Evolutionary conservation across 192 early-diverging fungal species (phyloP).

Genomic region (Kappamyces sp.): DNA sequence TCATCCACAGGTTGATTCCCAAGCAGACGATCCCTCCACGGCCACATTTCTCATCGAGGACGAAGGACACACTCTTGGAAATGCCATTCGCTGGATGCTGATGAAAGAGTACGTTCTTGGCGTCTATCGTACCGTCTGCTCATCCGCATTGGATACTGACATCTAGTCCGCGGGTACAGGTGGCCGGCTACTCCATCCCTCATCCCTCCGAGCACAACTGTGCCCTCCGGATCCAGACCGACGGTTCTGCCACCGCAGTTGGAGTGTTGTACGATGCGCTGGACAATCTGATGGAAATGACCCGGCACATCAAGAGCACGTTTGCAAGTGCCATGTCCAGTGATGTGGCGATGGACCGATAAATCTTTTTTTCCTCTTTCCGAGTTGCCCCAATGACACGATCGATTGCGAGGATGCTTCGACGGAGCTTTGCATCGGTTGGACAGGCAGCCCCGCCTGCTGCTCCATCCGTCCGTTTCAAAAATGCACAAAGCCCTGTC

Average conservation of each 20-base stretch:
- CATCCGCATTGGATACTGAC: neutral
- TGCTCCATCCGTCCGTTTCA: too few species aligned
- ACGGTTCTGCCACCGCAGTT: constrained; percentile 30
- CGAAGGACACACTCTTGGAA: constrained; percentile 97
- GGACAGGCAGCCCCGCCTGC: neutral
- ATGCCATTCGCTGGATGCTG: constrained; percentile 83
- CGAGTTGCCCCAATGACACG: too few species aligned
- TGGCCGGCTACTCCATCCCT: constrained; percentile 94
- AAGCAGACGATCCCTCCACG: constrained; percentile 58
- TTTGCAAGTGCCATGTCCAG: neutral
- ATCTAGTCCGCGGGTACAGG: constrained; percentile 72
- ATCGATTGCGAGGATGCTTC: neutral
- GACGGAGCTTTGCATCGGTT: neutral
- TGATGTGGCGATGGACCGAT: neutral
- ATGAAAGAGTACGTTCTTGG: constrained; percentile 84
- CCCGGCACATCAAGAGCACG: neutral
- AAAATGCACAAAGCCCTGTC: neutral
- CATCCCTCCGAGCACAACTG: constrained; percentile 93
- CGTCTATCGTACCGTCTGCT: neutral
- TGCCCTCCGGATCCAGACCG: constrained; percentile 91
- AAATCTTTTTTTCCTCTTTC: neutral
- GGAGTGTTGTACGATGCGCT: neutral
- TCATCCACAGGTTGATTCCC: constrained; percentile 26
- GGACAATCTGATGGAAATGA: neutral
- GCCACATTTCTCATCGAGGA: constrained; percentile 84